These are phyloP conservation scores for Pestalotiopsis sp. DNA, from an alignment of 2,329 filamentous ascomycete genomes.

Conservation along the genomic window DNA sequence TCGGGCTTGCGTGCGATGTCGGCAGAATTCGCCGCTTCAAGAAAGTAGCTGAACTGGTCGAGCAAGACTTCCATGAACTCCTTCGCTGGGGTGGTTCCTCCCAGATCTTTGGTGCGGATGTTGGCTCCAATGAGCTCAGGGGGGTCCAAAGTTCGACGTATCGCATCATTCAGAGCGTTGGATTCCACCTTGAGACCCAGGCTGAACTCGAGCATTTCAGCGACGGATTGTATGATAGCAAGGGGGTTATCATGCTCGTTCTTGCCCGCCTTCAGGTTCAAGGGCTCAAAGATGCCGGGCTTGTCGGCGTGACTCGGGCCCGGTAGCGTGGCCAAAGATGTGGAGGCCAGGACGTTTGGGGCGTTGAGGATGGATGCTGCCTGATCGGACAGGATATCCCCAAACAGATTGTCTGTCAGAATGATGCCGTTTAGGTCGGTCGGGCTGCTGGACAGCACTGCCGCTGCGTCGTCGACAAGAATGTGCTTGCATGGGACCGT, in stretches of 20 bases:
- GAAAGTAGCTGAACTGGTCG: neutral
- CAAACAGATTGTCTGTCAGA: conserved; percentile 27
- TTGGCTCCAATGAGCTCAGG: neutral
- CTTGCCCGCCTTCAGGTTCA: neutral
- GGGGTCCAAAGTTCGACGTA: neutral
- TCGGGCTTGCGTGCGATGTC: neutral
- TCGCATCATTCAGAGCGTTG: neutral
- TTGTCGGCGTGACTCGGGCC: neutral
- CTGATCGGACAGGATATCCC: conserved; percentile 28
- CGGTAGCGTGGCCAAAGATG: neutral
- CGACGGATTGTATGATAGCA: neutral
- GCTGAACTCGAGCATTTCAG: neutral
- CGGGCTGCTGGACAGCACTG: conserved; percentile 22
- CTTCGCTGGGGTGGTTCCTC: neutral
- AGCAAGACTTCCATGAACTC: neutral
- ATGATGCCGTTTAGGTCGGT: conserved; percentile 25
- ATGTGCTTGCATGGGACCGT: conserved; percentile 20
- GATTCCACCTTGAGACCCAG: neutral
- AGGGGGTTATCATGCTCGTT: neutral
- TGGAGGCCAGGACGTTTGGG: neutral
- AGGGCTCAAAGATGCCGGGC: neutral
- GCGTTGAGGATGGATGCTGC: conserved; percentile 19
- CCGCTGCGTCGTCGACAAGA: conserved; percentile 25
- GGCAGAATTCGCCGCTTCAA: neutral
- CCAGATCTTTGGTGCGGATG: neutral